Evolutionary conservation across 2,329 filamentous ascomycete species (phyloP).

Genomic region (Sporothrix luriei): DNA sequence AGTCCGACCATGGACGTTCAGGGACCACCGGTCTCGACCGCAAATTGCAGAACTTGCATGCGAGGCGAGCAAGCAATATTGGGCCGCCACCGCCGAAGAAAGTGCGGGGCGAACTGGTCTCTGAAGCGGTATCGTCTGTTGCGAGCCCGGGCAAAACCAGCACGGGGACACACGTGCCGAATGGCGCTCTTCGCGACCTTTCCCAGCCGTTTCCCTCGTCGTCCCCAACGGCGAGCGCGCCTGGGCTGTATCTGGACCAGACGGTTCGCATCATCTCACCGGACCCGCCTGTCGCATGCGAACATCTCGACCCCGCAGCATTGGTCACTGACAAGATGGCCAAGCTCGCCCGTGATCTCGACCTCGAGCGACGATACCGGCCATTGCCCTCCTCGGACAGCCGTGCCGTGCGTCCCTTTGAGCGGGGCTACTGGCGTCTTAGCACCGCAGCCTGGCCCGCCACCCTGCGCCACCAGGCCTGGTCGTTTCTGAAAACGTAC

Average conservation of each 20-base stretch:
- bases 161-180: no score
- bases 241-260: background rate
- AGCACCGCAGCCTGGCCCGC: conserved; percentile 58
- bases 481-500: conserved; percentile 63
- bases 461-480: conserved; percentile 56
- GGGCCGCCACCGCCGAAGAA: background rate
- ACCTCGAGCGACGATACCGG: conserved; percentile 56
- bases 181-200: background rate
- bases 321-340: conserved; percentile 60
- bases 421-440: conserved; percentile 79
- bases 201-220: conserved; percentile 13
- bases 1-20: background rate
- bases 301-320: conserved; percentile 49
- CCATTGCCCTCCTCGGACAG: conserved; percentile 43
- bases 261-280: conserved; percentile 57
- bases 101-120: background rate
- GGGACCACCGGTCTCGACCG: background rate
- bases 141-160: no score
- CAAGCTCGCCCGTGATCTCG: conserved; percentile 56
- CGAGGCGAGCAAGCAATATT: background rate
- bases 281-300: conserved; percentile 54
- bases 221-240: conserved; percentile 12
- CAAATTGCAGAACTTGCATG: background rate
- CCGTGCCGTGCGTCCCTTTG: conserved; percentile 56
- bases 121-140: background rate